Conservation (phyloP, 345 rosid species). For the Laguncularia racemosa region DNA sequence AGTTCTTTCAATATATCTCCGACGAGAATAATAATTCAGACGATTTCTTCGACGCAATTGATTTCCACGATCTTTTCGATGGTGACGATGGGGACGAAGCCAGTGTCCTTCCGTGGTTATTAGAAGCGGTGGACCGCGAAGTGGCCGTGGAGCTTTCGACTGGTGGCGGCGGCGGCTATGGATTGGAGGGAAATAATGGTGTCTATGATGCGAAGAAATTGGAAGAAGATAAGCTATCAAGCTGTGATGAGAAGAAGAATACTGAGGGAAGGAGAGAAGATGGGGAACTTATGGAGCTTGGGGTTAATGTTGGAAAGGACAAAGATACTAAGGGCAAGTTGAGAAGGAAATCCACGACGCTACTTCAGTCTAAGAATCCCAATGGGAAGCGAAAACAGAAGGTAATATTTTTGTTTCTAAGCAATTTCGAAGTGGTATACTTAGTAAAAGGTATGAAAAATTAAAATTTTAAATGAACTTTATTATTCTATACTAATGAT, state of each 20-base stretch:
- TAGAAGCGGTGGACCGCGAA: slow-evolving; percentile 59
- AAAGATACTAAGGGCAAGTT: slow-evolving; percentile 25
- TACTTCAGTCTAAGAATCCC: slow-evolving; percentile 8
- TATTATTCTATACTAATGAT: too few relatives aligned
- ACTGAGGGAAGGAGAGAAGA: too few relatives aligned
- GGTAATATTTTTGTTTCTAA: slow-evolving; percentile 16
- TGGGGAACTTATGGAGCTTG: slow-evolving; percentile 5
- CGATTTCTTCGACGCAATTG: slow-evolving; percentile 46
- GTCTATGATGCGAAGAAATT: neutral
- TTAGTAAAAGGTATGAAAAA: too few relatives aligned
- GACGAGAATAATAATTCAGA: slow-evolving; percentile 12
- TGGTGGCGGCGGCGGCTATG: slow-evolving; percentile 42
- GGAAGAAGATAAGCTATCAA: too few relatives aligned
- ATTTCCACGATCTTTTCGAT: slow-evolving; percentile 67
- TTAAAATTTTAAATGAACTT: too few relatives aligned
- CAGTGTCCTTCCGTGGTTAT: slow-evolving; percentile 48
- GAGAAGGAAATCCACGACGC: neutral
- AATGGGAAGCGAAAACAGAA: slow-evolving; percentile 40
- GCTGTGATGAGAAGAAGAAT: too few relatives aligned
- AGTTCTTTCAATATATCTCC: slow-evolving; percentile 37
- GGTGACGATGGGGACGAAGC: slow-evolving; percentile 34
- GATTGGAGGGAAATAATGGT: slow-evolving; percentile 27
- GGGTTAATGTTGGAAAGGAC: slow-evolving; percentile 13
- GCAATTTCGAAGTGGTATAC: too few relatives aligned
- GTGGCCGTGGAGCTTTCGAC: slow-evolving; percentile 45